Base-by-base conservation (phyloP, 345 rosid genomes). In the Erysimum cheiranthoides region DNA sequence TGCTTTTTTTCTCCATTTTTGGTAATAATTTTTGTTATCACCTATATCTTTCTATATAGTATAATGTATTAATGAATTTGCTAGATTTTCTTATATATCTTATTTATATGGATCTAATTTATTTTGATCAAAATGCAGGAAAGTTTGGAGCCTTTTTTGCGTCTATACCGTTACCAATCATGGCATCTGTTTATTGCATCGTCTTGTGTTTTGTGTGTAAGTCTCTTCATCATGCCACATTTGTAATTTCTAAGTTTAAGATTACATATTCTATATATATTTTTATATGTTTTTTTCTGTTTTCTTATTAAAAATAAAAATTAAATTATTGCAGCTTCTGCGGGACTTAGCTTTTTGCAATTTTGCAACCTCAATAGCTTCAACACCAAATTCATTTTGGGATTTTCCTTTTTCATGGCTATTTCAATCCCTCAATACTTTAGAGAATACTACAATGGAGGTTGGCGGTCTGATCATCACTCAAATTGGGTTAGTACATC, bases 1-100 rank as follows among this genome's bases (percentile, higher is more conserved):
- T 86, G 92, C 82, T 87, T 68, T 84, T 88, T 82, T 88, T 90
- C 83, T 87, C 96, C 35, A 60, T 88, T 66, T 86, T 90, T 2
- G 93, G 93, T 88, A 83, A 0, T 5, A 18, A 66, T 46, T 17
- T 25, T 25, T 13, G 18, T 14, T 45, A n/a, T 2, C 6, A 61
- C 12, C 2, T 39, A 0, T 36, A 39, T 5, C 11, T 39, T 59
- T 31, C 46, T 34, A 10, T 66, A n/a, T n/a, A n/a, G n/a, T 8
- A 6, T 1, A 3, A 47, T 16, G 9, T 57, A 36, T 16, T 50
- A 14, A 53, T 66, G 16, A 68, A 10, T 12, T 14, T 13, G 8
- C 8, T 42, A 1, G 2, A 6, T 40, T 21, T 21, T 21, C 1
- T n/a, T n/a, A n/a, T 21, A 21, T 21, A 21, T 21, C 25, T 21